Evolutionary conservation across 225 moss, liverwort and hornwort genomes (phyloP), one percentile per base, ranked within the genome.

Genomic region (Sphagnum tenellum): DNA sequence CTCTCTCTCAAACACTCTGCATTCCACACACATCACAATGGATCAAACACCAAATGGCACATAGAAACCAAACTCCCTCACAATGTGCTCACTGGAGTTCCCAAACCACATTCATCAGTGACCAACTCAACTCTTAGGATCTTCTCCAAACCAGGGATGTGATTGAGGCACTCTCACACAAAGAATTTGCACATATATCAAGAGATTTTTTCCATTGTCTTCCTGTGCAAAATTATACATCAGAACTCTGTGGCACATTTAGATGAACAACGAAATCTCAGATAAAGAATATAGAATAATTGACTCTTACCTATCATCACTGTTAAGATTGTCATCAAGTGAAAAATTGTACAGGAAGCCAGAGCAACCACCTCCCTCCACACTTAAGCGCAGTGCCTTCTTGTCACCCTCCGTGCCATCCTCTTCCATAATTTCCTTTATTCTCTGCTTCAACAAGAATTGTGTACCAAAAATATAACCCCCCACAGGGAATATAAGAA

Each of bases 301-400:
- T 29, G 29, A 29, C 29, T 2, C 6, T 7, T 55, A 86, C 82
- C 83, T 92, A 59, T 93, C 92, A 79, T 92, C 92, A 56, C 83
- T 69, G 67, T 89, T 98, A 76, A 82, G 74, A 65, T 75, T 83
- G 69, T 87, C 90, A 67, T 89, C 93, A 47, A 93, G 85, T 67
- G 83, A 76, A 69, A 89, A 93, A 69, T 75, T 85, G 76, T 90
- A 98, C 0, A 90, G 72, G 51, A 98, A 90, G 56, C 98, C 90
- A 46, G 93, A 98, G 76, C 90, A 98, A 76, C 95, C 92, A 73
- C 95, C 92, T 50, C 95, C 92, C 56, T 93, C 90, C 69, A 98
- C 98, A 74, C 89, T 98, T 75, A 90, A 74, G 45, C 93, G 81
- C 51, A 92, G 75, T 89, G 89, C 79, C 76, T 87, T 85, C 49